A percentile compares a stretch with the other conserved stretches of the same genome.
Evolutionary conservation across 2,329 filamentous ascomycete species (phyloP).

Genomic region (Venturia oleaginea): DNA sequence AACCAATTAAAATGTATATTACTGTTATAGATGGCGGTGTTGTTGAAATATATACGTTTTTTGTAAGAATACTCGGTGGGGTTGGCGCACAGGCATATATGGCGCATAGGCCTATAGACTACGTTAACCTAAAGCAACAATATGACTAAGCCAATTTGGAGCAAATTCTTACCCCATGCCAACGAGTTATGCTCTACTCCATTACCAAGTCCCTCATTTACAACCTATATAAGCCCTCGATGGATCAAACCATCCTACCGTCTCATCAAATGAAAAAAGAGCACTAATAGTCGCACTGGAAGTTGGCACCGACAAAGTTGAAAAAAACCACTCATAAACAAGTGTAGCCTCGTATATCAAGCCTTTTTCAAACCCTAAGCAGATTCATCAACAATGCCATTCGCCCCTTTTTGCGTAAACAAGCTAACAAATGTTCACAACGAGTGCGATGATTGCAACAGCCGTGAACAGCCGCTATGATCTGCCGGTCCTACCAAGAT

Average conservation of each 20-base stretch:
- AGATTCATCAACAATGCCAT: neutral
- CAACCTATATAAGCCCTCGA: neutral
- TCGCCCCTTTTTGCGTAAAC: neutral
- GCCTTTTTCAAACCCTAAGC: no score
- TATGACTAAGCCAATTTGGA: no score
- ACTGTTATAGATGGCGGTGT: no score
- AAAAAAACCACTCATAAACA: neutral
- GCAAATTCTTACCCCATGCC: neutral
- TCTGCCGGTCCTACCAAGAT: neutral
- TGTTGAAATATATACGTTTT: no score
- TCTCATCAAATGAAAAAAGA: neutral
- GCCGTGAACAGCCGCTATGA: neutral
- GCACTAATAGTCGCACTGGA: conserved; percentile 9
- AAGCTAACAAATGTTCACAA: neutral
- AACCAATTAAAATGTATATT: no score
- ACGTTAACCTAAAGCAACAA: no score
- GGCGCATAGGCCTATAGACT: no score
- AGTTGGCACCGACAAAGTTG: no score
- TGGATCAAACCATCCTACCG: conserved; percentile 1
- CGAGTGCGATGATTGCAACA: neutral
- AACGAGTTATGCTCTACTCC: neutral
- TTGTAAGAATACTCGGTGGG: no score
- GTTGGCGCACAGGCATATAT: no score
- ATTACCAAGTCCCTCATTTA: neutral
- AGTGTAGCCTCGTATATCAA: no score